A percentile compares a stretch with the other conserved stretches of the same genome.
Conservation (phyloP, 1,284 basidiomycete genomes). For the Inonotus obliquus region DNA sequence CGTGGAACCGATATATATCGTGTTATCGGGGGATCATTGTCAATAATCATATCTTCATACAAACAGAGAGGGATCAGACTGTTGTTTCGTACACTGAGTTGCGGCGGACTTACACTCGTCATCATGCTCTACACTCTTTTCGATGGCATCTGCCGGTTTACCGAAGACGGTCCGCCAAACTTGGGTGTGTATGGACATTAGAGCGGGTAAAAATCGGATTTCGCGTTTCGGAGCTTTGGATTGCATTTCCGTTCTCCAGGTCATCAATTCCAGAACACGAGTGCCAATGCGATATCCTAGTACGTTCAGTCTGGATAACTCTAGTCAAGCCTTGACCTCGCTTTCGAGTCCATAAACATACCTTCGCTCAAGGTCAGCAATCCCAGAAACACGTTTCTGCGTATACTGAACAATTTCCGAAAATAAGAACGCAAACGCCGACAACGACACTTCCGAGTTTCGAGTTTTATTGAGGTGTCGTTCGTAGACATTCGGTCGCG, state of each 20-base stretch:
- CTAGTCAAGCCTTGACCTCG: constrained; percentile 10
- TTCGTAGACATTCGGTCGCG: constrained; percentile 76
- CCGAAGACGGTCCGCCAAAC: constrained; percentile 95
- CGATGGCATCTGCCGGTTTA: constrained; percentile 88
- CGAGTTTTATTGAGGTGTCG: constrained; percentile 81
- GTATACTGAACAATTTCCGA: constrained; percentile 92
- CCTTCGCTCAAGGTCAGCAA: constrained; percentile 90
- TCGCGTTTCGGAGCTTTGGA: constrained; percentile 84
- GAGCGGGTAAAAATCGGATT: constrained; percentile 80
- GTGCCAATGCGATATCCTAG: constrained; percentile 87
- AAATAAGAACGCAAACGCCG: constrained; percentile 86
- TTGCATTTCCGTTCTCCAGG: constrained; percentile 64
- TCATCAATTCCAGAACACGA: constrained; percentile 75
- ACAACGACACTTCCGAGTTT: constrained; percentile 73
- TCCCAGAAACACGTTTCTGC: constrained; percentile 90
- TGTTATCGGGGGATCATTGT: constrained; percentile 92
- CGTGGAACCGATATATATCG: constrained; percentile 89
- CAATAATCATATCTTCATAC: constrained; percentile 89
- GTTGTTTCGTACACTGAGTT: background rate
- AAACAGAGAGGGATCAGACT: background rate
- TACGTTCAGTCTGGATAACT: constrained; percentile 67
- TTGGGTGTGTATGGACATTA: constrained; percentile 90
- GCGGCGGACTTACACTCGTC: constrained; percentile 79
- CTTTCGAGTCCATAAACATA: constrained; percentile 27
- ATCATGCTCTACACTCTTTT: constrained; percentile 91